Conservation (phyloP, 345 rosid genomes). For the Pseudoturritis turrita region DNA sequence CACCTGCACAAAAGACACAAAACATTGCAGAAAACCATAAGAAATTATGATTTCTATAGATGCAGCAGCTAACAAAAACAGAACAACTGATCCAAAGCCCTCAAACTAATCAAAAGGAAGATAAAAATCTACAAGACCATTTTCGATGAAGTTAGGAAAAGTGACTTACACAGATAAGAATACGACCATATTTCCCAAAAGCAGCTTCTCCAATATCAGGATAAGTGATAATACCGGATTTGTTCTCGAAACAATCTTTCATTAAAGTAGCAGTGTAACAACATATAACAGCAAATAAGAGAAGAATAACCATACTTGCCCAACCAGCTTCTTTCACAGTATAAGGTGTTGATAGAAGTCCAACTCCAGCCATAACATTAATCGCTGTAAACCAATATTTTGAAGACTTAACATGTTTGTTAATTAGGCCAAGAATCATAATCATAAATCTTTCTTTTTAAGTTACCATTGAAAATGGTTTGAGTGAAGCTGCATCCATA, state of each 20-base stretch:
- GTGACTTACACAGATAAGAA: conserved; percentile 63
- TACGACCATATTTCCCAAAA: conserved; percentile 85
- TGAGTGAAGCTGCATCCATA: conserved; percentile 81
- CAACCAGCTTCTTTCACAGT: conserved; percentile 80
- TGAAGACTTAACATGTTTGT: background rate
- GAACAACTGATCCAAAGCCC: background rate
- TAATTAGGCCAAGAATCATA: background rate
- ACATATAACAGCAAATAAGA: conserved; percentile 52
- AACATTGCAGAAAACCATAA: conserved; percentile 13
- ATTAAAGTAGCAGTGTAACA: conserved; percentile 87
- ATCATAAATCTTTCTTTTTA: background rate
- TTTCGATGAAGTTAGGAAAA: background rate
- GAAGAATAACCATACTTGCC: conserved; percentile 61
- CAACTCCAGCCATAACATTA: conserved; percentile 92
- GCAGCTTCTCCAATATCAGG: conserved; percentile 98
- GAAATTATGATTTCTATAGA: background rate
- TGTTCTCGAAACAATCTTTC: conserved; percentile 79
- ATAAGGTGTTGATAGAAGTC: conserved; percentile 80
- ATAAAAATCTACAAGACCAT: background rate
- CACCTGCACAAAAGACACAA: conserved; percentile 51
- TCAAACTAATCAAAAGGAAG: background rate
- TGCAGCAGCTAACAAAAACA: conserved; percentile 8
- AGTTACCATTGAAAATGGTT: conserved; percentile 77
- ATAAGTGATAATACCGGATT: conserved; percentile 60
- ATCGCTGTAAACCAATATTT: conserved; percentile 40